Conservation (phyloP, 2,329 filamentous ascomycete species). For the Zasmidium cellare region DNA sequence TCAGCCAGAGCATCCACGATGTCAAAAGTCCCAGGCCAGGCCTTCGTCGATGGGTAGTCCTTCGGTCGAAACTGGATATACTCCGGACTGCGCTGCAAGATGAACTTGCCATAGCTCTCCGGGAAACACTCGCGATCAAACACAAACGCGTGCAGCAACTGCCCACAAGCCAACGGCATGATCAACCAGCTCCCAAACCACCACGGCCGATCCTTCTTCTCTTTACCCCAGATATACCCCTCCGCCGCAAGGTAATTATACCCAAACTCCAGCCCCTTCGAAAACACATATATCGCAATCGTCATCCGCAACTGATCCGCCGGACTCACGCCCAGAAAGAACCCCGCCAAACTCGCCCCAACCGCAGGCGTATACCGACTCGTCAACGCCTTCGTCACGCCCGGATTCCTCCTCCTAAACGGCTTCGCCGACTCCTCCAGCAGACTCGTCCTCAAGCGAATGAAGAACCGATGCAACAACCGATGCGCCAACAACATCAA, state of each 20-base stretch:
- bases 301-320: conserved; percentile 72
- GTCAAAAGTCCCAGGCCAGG: conserved; percentile 74
- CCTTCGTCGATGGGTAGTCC: conserved; percentile 67
- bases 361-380: conserved; percentile 82
- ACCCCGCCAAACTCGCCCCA: conserved; percentile 84
- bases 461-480: conserved; percentile 86
- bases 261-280: conserved; percentile 78
- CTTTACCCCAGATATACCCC: conserved; percentile 49
- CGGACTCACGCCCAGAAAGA: conserved; percentile 76
- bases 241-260: conserved; percentile 82
- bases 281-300: conserved; percentile 77
- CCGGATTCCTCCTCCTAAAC: conserved; percentile 81
- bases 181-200: conserved; percentile 55
- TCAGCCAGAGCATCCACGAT: conserved; percentile 79
- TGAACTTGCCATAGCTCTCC: conserved; percentile 63
- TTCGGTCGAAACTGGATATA: conserved; percentile 76
- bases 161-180: conserved; percentile 51
- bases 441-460: conserved; percentile 73
- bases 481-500: conserved; percentile 86
- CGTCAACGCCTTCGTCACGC: conserved; percentile 71
- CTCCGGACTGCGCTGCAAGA: conserved; percentile 67
- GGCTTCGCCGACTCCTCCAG: conserved; percentile 73
- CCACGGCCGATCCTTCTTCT: conserved; percentile 61
- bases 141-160: conserved; percentile 52
- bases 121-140: conserved; percentile 56